Percentiles rank a stretch among this genome's conserved stretches.
Evolutionary conservation across 352 stramenopile genomes (phyloP).

Genomic region (Globisporangium viniferum): DNA sequence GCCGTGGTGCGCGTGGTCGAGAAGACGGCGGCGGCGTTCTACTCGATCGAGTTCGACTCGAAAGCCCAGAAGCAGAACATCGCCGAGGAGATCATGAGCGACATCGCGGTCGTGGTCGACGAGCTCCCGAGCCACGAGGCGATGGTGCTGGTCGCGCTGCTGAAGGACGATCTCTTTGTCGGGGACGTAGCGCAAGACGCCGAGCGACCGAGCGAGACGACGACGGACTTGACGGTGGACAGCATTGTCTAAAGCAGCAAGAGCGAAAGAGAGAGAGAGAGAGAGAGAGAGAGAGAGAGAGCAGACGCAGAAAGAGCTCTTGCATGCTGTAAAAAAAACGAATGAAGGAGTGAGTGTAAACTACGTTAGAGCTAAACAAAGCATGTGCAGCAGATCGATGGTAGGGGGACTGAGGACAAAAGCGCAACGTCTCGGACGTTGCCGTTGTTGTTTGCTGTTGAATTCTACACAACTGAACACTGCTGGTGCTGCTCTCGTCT

Average conservation of each 20-base stretch:
- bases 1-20: conserved; percentile 60
- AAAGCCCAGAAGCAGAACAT: conserved; percentile 45
- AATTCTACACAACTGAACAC: conserved; percentile 3
- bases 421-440: conserved; percentile 1
- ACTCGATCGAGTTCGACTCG: conserved; percentile 65
- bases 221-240: neutral
- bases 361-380: conserved; percentile 11
- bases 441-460: neutral
- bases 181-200: neutral
- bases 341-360: conserved; percentile 12
- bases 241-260: neutral
- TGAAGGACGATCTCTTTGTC: conserved; percentile 46
- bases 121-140: conserved; percentile 52
- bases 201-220: neutral
- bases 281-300: neutral
- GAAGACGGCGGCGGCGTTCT: conserved; percentile 52
- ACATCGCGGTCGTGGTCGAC: conserved; percentile 55
- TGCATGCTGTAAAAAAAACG: neutral
- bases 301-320: neutral
- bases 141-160: conserved; percentile 41
- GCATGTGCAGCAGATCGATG: neutral
- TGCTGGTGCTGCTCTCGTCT: neutral
- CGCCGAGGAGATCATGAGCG: conserved; percentile 55
- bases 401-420: neutral
- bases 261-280: neutral